Percentiles rank a stretch among this genome's conserved stretches.
Conservation (phyloP, 2,329 filamentous ascomycete genomes). For the Aspergillus melleus region DNA sequence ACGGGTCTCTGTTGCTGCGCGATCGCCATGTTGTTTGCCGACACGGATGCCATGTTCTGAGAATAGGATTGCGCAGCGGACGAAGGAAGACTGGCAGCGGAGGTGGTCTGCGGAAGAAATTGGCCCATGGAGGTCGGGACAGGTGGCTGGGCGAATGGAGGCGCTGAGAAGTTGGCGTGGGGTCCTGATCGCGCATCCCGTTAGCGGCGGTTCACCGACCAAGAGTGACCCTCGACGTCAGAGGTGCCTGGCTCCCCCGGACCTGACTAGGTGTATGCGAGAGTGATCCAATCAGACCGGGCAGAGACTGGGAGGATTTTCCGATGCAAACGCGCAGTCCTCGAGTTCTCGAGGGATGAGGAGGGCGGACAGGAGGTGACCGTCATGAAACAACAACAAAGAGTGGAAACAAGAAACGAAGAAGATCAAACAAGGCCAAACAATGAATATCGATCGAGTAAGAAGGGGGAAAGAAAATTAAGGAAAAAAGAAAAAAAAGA, state of each 20-base stretch:
- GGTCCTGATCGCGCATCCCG: constrained; percentile 30
- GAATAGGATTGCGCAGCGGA: constrained; percentile 33
- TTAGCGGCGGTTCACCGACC: constrained; percentile 16
- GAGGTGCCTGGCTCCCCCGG: too few relatives aligned
- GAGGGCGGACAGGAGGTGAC: background rate
- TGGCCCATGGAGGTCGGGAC: constrained; percentile 32
- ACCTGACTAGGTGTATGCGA: background rate
- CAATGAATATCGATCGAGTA: background rate
- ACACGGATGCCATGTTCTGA: constrained; percentile 37
- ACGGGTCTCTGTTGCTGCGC: constrained; percentile 27
- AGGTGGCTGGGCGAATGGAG: constrained; percentile 33
- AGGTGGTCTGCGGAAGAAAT: constrained; percentile 30
- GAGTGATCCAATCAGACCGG: background rate
- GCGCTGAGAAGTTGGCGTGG: constrained; percentile 37
- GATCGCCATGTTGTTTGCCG: constrained; percentile 35
- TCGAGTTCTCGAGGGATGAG: background rate
- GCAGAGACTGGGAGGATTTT: constrained; percentile 2
- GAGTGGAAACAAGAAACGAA: background rate
- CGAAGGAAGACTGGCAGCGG: constrained; percentile 28
- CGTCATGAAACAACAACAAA: background rate
- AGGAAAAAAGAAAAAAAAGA: constrained; percentile 8
- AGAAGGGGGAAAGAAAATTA: constrained; percentile 12
- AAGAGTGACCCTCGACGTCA: background rate
- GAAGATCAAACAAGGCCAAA: background rate
- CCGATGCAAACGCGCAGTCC: background rate